A percentile compares a stretch with the other conserved stretches of the same genome.
These are phyloP conservation scores for Phallus indusiatus DNA, from an alignment of 768 basidiomycete species.

Conservation along the genomic window DNA sequence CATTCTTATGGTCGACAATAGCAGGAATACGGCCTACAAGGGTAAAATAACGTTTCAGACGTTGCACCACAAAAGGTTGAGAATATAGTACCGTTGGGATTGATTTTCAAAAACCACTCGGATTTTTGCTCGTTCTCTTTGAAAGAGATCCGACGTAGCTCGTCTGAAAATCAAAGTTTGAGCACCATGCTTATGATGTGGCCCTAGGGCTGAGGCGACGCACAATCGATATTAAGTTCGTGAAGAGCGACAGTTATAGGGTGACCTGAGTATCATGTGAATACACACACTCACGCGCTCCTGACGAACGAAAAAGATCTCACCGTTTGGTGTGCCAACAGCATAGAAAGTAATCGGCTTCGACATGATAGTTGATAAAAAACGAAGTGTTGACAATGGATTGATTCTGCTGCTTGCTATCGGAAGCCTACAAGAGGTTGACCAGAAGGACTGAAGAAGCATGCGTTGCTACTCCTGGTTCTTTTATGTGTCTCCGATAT, in stretches of 20 bases:
- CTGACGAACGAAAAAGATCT: background rate
- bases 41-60: background rate
- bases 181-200: too few relatives aligned
- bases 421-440: background rate
- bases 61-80: background rate
- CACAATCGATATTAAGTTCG: slow-evolving; percentile 4
- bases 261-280: background rate
- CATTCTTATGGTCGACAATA: background rate
- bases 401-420: background rate
- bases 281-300: background rate
- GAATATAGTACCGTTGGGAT: slow-evolving; percentile 2
- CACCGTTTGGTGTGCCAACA: background rate
- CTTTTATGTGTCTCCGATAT: too few relatives aligned
- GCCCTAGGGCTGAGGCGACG: background rate
- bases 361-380: background rate
- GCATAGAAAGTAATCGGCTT: slow-evolving; percentile 2
- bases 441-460: background rate
- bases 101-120: slow-evolving; percentile 10
- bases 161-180: background rate
- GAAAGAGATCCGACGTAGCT: slow-evolving; percentile 1
- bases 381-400: background rate
- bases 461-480: background rate
- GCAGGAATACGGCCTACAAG: slow-evolving; percentile 15
- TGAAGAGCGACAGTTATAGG: slow-evolving; percentile 1
- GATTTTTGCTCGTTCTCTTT: slow-evolving; percentile 6